phyloP scores from a whole-genome alignment of 805 yeast species.

The Suhomyces tanzawaensis region DNA sequence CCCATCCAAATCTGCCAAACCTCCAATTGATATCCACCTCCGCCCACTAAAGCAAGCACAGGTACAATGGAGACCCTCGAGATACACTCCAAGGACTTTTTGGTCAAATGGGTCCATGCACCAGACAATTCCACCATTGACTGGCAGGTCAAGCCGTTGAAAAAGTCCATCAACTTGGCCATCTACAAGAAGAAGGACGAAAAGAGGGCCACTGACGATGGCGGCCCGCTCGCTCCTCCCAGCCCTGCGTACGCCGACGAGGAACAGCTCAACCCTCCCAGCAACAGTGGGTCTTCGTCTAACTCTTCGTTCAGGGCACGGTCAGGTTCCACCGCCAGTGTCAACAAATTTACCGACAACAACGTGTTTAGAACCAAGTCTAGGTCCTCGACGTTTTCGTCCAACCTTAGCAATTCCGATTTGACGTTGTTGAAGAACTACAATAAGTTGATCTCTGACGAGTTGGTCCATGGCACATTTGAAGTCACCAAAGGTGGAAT shows the following conservation, averaged over 20 bases:
- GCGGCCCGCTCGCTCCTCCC: slow-evolving; percentile 6
- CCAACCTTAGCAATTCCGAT: slow-evolving; percentile 39
- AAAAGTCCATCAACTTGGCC: slow-evolving; percentile 40
- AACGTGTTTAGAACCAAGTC: slow-evolving; percentile 32
- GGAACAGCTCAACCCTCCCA: not conserved
- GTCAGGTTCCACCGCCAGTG: slow-evolving; percentile 33
- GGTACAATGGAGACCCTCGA: slow-evolving; percentile 79
- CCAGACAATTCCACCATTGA: slow-evolving; percentile 62
- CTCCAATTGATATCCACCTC: too few relatives aligned
- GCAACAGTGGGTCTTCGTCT: slow-evolving; percentile 37
- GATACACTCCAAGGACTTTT: slow-evolving; percentile 82
- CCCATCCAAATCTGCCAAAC: too few relatives aligned
- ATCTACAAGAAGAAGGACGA: slow-evolving; percentile 36
- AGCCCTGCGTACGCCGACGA: slow-evolving; percentile 4
- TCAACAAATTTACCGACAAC: slow-evolving; percentile 33
- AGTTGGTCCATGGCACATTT: slow-evolving; percentile 59
- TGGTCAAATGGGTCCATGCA: slow-evolving; percentile 87
- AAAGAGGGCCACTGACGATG: slow-evolving; percentile 1
- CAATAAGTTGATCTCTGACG: slow-evolving; percentile 50
- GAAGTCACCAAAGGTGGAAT: slow-evolving; percentile 63
- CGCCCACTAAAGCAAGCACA: too few relatives aligned
- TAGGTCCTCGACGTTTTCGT: slow-evolving; percentile 37
- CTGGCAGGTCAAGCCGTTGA: slow-evolving; percentile 80
- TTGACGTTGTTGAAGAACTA: slow-evolving; percentile 58
- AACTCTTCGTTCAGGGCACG: slow-evolving; percentile 19